Evolutionary conservation across 2,329 filamentous ascomycete genomes (phyloP).

Genomic region (Stagonosporopsis chrysanthemi): DNA sequence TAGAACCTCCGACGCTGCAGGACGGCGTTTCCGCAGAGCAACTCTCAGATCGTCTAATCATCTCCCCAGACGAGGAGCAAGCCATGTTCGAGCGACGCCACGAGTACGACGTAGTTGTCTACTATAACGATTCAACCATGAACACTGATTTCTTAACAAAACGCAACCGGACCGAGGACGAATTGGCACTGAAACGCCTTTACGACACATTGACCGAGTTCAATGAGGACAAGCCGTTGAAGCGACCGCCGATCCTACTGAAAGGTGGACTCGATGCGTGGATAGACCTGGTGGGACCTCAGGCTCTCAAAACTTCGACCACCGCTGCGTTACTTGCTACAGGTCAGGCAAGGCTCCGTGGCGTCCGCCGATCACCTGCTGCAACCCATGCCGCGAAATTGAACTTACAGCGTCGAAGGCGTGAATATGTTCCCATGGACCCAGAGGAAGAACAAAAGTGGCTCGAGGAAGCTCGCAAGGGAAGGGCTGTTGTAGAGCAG

Average conservation of each 20-base stretch:
- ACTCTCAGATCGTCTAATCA: slow-evolving; percentile 71
- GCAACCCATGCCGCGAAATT: slow-evolving; percentile 61
- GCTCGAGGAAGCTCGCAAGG: slow-evolving; percentile 76
- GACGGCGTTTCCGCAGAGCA: slow-evolving; percentile 71
- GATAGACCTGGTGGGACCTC: slow-evolving; percentile 79
- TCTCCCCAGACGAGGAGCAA: slow-evolving; percentile 78
- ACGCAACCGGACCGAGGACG: slow-evolving; percentile 51
- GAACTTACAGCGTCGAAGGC: slow-evolving; percentile 62
- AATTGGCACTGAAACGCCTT: slow-evolving; percentile 70
- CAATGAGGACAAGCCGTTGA: slow-evolving; percentile 79
- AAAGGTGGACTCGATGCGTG: slow-evolving; percentile 86
- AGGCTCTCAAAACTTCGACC: slow-evolving; percentile 66
- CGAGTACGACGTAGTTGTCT: slow-evolving; percentile 85
- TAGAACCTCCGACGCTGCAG: slow-evolving; percentile 81
- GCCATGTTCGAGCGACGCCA: slow-evolving; percentile 74
- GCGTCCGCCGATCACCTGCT: slow-evolving; percentile 61
- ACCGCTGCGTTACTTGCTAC: slow-evolving; percentile 60
- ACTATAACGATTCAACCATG: slow-evolving; percentile 78
- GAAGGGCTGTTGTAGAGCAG: slow-evolving; percentile 60
- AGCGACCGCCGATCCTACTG: slow-evolving; percentile 76
- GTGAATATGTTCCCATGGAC: slow-evolving; percentile 74
- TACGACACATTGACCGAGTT: slow-evolving; percentile 83
- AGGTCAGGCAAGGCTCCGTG: slow-evolving; percentile 55
- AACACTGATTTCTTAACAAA: slow-evolving; percentile 64
- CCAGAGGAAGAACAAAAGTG: slow-evolving; percentile 82